Evolutionary conservation across 805 yeast species (phyloP).

Genomic region (Groenewaldozyma tartarivorans): DNA sequence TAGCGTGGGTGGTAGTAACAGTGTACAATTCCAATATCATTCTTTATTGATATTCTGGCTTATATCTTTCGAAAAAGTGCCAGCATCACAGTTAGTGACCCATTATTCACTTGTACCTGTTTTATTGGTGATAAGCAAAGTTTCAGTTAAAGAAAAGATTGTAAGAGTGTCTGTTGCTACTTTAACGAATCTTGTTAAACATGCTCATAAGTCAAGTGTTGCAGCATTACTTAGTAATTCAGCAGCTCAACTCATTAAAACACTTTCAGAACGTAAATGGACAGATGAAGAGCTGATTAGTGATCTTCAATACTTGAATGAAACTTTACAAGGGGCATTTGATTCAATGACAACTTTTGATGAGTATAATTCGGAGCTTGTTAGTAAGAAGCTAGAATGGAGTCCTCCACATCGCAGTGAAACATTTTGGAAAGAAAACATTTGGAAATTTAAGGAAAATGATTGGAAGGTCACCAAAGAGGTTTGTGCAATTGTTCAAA

Average conservation of each 20-base stretch:
- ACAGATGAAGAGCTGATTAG: constrained; percentile 82
- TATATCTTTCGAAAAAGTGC: constrained; percentile 51
- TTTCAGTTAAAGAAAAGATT: constrained; percentile 86
- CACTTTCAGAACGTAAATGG: constrained; percentile 80
- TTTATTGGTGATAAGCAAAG: constrained; percentile 49
- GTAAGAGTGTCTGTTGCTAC: constrained; percentile 76
- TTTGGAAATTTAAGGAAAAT: constrained; percentile 62
- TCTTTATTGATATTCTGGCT: constrained; percentile 76
- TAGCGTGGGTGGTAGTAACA: background rate
- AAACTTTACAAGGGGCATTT: constrained; percentile 60
- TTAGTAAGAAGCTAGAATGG: constrained; percentile 69
- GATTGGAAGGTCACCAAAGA: constrained; percentile 64
- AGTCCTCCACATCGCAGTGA: constrained; percentile 86
- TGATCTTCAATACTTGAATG: constrained; percentile 54
- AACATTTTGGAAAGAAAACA: constrained; percentile 85
- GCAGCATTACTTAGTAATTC: constrained; percentile 63
- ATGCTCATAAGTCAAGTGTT: constrained; percentile 38
- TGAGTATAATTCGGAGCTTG: constrained; percentile 79
- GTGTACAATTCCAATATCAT: constrained; percentile 74
- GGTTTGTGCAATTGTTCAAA: constrained; percentile 34
- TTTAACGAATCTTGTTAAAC: constrained; percentile 32
- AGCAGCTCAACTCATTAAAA: constrained; percentile 58
- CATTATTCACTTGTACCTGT: constrained; percentile 44
- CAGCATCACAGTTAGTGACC: constrained; percentile 37
- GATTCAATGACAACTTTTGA: constrained; percentile 82